Base-by-base conservation (phyloP, 2,329 filamentous ascomycete genomes). In the Exophiala lecanii-corni region DNA sequence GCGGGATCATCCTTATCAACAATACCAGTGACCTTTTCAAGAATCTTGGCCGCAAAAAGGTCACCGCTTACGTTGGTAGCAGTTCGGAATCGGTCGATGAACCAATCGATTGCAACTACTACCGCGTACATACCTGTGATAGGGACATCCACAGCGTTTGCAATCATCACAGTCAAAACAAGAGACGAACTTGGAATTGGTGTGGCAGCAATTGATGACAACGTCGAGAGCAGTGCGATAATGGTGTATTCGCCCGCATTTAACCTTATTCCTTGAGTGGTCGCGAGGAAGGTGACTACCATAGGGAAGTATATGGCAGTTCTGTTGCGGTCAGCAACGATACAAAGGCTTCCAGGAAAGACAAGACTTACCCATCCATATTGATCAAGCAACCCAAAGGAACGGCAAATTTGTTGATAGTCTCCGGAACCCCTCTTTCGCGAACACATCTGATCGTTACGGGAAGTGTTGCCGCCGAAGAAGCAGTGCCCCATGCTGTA, bases 291-390 rank as follows among this genome's bases (percentile, higher is more conserved):
- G 15, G 73, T 69, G 12, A 76, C 70, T 36, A 71, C 70, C 7
- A 72, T 66, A 2, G 74, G 74, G 51, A 76, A 75, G 57, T 76
- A 76, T 41, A 76, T 76, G 25, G 73, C 72, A 2, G 73, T 76
- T n/a, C 36, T 40, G 35, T 16, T 10, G 39, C 20, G 17, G 23
- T 21, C 12, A 44, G 25, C 15, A 19, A 15, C 16, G 9, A n/a
- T 5, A 4, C 17, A 9, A 12, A 36, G 9, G 19, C 26, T 13
- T n/a, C 7, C 15, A 4, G 37, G 7, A 16, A 9, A 31, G 23
- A 9, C 9, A 5, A 33, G 13, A 36, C 33, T 33, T 41, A 45
- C 41, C 67, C 71, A 43, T 74, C 71, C 71, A 74, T 74, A 57
- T 74, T 73, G 32, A 75, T 65, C 34, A 74, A 47, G 25, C 66